Percentiles rank a stretch among this genome's conserved stretches.
Conservation (phyloP, 2,329 filamentous ascomycete species). For the Ceratocystis diversiconidia region DNA sequence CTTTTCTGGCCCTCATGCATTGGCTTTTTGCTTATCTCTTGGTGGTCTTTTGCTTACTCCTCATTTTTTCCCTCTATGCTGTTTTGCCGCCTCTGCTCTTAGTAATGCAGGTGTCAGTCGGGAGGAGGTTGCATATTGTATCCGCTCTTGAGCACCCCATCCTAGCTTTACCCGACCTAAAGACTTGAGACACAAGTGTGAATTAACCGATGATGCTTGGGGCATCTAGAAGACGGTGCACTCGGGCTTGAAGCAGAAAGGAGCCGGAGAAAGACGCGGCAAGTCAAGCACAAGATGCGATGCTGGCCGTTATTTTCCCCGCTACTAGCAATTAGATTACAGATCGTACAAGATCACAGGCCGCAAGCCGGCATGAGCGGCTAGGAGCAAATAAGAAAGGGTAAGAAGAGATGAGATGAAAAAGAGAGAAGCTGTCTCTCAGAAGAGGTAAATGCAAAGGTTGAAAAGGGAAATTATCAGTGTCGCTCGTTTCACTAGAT, state of each 20-base stretch:
- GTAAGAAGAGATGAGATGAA: neutral
- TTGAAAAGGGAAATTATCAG: neutral
- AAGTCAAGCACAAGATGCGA: neutral
- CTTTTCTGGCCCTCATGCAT: neutral
- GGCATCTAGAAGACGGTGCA: neutral
- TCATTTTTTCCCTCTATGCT: neutral
- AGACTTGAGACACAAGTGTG: neutral
- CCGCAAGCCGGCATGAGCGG: neutral
- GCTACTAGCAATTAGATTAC: neutral
- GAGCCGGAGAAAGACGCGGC: neutral
- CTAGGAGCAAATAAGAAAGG: neutral
- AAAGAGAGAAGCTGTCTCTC: neutral
- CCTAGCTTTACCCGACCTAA: neutral
- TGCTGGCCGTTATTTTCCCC: too few species aligned
- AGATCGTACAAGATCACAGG: neutral
- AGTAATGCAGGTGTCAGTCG: neutral
- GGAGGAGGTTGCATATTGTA: neutral
- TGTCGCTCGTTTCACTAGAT: neutral
- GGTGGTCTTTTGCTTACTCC: neutral
- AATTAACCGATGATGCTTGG: neutral
- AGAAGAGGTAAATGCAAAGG: neutral
- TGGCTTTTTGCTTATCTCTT: neutral
- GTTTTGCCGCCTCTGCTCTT: neutral
- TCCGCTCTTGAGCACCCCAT: neutral
- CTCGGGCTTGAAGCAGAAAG: neutral